Evolutionary conservation across 805 yeast species (phyloP).

Genomic region (Metschnikowia cerradonensis): DNA sequence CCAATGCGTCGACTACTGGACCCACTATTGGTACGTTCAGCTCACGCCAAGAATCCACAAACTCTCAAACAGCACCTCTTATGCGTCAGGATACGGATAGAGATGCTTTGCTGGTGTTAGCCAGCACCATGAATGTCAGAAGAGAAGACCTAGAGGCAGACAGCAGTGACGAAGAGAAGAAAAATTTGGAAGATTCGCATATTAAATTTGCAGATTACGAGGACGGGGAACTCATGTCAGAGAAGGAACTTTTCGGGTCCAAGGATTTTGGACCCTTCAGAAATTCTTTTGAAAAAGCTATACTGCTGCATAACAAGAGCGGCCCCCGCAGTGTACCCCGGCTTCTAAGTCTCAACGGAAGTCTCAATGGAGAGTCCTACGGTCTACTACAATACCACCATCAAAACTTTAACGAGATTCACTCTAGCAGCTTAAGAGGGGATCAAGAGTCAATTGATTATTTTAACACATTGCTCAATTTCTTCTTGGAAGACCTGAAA

Average conservation of each 20-base stretch:
- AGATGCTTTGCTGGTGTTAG: slow-evolving; percentile 35
- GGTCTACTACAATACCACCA: slow-evolving; percentile 40
- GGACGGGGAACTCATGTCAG: slow-evolving; percentile 34
- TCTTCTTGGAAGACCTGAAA: slow-evolving; percentile 44
- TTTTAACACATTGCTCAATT: slow-evolving; percentile 44
- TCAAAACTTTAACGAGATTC: slow-evolving; percentile 14
- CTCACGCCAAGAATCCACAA: slow-evolving; percentile 3
- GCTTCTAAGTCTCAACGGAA: slow-evolving; percentile 28
- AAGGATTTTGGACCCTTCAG: slow-evolving; percentile 1
- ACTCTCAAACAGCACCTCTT: slow-evolving; percentile 13
- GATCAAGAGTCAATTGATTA: slow-evolving; percentile 27
- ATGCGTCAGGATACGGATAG: slow-evolving; percentile 38
- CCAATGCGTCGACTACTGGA: slow-evolving; percentile 14
- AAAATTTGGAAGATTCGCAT: neutral
- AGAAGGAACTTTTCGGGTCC: slow-evolving; percentile 40
- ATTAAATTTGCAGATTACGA: slow-evolving; percentile 9
- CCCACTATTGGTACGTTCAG: slow-evolving; percentile 33
- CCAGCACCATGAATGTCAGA: slow-evolving; percentile 29
- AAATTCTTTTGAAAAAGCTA: slow-evolving; percentile 26
- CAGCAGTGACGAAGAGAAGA: slow-evolving; percentile 28
- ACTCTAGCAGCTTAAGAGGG: slow-evolving; percentile 7
- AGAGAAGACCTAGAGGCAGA: slow-evolving; percentile 36
- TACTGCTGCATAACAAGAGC: slow-evolving; percentile 16
- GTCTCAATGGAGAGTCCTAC: slow-evolving; percentile 24
- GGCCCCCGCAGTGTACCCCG: slow-evolving; percentile 11